Base-by-base conservation (phyloP, 202 grass and related monocot genomes). In the Elaeis oleifera region DNA sequence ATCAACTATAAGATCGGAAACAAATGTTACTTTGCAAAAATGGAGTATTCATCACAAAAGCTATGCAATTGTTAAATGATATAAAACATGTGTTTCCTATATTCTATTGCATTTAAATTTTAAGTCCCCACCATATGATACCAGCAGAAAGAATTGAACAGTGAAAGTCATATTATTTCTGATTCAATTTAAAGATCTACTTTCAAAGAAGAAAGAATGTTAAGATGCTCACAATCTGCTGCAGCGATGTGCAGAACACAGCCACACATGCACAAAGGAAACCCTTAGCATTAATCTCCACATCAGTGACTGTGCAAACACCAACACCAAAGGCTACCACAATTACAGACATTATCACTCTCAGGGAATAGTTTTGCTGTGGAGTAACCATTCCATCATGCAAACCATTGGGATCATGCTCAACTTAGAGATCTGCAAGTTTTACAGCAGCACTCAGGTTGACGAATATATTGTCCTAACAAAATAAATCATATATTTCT, bases 191-290 rank as follows among this genome's bases (percentile, higher is more conserved):
- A 44, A 44, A 44, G 6, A 44, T 44, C 36, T 44, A 44, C 11
- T 1, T 44, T 44, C 8, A 13, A 44, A 13, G 11, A 13, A 13
- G 36, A 26, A 16, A n/a, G 14, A 26, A 27, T 25, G 16, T 65
- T 51, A 13, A 64, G 62, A 28, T 65, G 22, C 62, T 65, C 62
- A 65, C 62, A 28, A 65, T 65, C 16, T 65, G 62, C 62, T 65
- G 62, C 23, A 65, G n/a, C 8, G 62, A 65, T 65, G 62, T 65
- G 62, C 23, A 65, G 51, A 65, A 65, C 7, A 52, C 62, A 51
- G 62, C 62, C 5, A 65, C 62, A 28, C 49, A 65, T n/a, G 62
- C 62, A 52, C 62, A 65, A 23, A 65, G 49, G 3, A 65, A 50
- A 51, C 62, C 62, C 62, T 52, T 65, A 4, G 39, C 23, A 27